Conservation (phyloP, 2,329 filamentous ascomycete genomes). For the Aureobasidium subglaciale region DNA sequence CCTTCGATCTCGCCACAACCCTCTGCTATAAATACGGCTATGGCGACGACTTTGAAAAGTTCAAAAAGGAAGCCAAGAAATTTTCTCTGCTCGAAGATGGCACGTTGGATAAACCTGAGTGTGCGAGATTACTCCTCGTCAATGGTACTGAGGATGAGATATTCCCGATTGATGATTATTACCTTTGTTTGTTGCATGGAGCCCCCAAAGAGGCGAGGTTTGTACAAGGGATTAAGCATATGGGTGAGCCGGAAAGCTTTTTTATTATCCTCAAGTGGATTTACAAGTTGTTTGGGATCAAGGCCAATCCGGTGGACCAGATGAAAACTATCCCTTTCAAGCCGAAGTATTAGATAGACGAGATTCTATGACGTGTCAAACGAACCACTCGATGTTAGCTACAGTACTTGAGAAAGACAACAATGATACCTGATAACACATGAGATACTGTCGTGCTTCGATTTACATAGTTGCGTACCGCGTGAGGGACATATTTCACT, state of each 20-base stretch:
- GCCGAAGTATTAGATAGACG: conserved; percentile 33
- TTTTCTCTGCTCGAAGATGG: conserved; percentile 51
- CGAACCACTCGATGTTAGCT: too few relatives aligned
- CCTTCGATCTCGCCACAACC: conserved; percentile 49
- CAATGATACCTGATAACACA: too few relatives aligned
- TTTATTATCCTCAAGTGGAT: conserved; percentile 43
- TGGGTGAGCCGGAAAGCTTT: conserved; percentile 46
- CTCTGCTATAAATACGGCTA: conserved; percentile 45
- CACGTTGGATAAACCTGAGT: conserved; percentile 44
- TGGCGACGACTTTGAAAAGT: conserved; percentile 34
- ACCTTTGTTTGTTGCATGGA: conserved; percentile 47
- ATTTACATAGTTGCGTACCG: too few relatives aligned
- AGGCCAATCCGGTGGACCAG: conserved; percentile 36
- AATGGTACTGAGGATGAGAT: conserved; percentile 55
- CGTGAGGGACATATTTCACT: too few relatives aligned
- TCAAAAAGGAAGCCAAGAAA: conserved; percentile 44
- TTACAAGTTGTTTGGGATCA: conserved; percentile 41
- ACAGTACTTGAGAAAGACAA: too few relatives aligned
- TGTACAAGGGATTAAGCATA: conserved; percentile 39
- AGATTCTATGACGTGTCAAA: background rate
- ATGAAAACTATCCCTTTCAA: conserved; percentile 42
- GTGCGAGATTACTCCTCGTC: conserved; percentile 46
- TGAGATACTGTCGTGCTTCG: too few relatives aligned
- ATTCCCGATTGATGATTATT: conserved; percentile 56
- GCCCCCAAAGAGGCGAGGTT: conserved; percentile 46